phyloP scores from a whole-genome alignment of 495 filamentous ascomycete species.

The Umbilicaria muhlenbergii region DNA sequence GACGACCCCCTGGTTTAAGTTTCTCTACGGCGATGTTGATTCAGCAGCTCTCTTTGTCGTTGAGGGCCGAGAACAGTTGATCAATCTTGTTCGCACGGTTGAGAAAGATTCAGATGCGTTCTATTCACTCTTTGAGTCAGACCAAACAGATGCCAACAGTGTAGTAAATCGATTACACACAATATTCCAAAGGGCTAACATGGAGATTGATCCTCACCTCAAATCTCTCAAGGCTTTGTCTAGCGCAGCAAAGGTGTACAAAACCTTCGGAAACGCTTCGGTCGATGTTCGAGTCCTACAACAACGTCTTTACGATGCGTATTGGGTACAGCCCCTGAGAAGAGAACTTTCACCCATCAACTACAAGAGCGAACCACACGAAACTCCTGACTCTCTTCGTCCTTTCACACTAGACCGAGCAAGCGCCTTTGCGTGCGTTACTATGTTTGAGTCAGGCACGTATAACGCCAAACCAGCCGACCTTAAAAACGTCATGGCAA shows the following conservation, averaged over 20 bases:
- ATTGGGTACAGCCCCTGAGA: background rate
- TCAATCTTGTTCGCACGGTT: background rate
- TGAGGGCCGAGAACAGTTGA: background rate
- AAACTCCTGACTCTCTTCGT: background rate
- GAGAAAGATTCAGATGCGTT: background rate
- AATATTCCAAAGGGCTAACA: background rate
- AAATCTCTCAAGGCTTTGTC: slow-evolving; percentile 9
- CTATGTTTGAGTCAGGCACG: slow-evolving; percentile 18
- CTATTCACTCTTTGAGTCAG: slow-evolving; percentile 1
- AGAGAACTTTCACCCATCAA: too few relatives aligned
- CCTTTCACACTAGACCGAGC: background rate
- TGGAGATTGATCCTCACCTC: slow-evolving; percentile 1
- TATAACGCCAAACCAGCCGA: slow-evolving; percentile 10
- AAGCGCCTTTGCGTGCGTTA: slow-evolving; percentile 14
- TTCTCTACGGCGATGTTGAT: background rate
- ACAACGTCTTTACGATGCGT: background rate
- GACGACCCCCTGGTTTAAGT: background rate
- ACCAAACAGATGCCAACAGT: background rate
- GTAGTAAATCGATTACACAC: background rate
- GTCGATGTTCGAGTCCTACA: slow-evolving; percentile 4
- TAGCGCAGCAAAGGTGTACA: slow-evolving; percentile 5
- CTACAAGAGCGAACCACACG: background rate
- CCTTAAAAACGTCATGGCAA: slow-evolving; percentile 15
- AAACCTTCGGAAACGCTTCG: slow-evolving; percentile 8
- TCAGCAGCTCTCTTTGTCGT: background rate